phyloP scores from a whole-genome alignment of 169 alveolate species.

The Eimeria zaria region DNA sequence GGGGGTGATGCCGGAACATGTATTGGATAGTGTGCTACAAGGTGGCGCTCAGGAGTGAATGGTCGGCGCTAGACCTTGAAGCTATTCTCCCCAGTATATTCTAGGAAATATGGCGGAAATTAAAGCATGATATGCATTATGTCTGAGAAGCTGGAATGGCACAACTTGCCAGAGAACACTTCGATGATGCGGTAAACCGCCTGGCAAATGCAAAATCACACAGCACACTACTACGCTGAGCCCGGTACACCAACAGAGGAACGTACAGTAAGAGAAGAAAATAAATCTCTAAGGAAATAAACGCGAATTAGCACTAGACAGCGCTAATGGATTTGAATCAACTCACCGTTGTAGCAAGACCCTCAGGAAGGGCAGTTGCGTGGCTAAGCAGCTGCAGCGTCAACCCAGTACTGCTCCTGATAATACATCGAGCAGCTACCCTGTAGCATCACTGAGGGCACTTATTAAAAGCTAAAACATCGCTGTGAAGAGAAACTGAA shows the following conservation, averaged over 20 bases:
- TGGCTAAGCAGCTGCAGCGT: no score
- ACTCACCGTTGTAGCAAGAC: not conserved
- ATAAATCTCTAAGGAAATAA: not conserved
- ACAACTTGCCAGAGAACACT: not conserved
- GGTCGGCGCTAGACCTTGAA: not conserved
- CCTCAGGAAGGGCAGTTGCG: not conserved
- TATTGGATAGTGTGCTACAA: not conserved
- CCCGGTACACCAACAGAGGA: not conserved
- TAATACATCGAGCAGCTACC: not conserved
- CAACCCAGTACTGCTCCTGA: not conserved
- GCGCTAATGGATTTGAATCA: not conserved
- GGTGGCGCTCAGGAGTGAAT: not conserved
- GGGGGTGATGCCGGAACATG: not conserved
- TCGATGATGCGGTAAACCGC: not conserved
- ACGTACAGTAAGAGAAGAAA: not conserved
- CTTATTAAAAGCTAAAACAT: not conserved
- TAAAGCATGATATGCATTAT: not conserved
- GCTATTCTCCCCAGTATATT: not conserved
- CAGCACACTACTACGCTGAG: not conserved
- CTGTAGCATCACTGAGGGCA: not conserved
- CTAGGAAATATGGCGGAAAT: not conserved
- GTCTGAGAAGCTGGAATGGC: not conserved
- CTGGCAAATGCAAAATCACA: not conserved
- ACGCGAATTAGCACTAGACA: not conserved
- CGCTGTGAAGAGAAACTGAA: not conserved